Evolutionary conservation across 495 filamentous ascomycete species (phyloP).

Genomic region (Hyaloscypha bicolor): DNA sequence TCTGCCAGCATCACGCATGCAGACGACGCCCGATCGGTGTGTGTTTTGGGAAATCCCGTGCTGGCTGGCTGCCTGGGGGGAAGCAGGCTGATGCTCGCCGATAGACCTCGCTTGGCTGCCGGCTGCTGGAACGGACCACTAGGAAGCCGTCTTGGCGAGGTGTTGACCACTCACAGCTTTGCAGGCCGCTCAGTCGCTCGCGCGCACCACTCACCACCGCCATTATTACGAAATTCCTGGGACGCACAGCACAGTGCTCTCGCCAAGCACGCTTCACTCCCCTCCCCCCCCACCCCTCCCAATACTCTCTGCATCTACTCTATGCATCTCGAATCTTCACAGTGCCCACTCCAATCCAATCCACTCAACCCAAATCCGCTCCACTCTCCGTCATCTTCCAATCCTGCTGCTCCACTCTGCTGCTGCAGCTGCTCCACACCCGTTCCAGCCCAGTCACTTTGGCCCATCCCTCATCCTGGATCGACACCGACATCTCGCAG

Average conservation of each 20-base stretch:
- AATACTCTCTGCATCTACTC: too few species aligned
- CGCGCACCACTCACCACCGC: too few species aligned
- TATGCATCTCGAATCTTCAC: too few species aligned
- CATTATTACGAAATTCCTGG: too few species aligned
- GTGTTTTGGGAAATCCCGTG: background rate
- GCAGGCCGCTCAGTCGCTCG: too few species aligned
- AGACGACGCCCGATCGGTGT: constrained; percentile 18
- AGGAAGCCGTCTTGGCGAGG: background rate
- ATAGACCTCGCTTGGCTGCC: background rate
- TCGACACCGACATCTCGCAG: constrained; percentile 18
- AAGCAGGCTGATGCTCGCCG: background rate
- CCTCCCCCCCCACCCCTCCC: too few species aligned
- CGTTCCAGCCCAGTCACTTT: background rate
- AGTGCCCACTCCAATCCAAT: too few species aligned
- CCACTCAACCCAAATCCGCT: background rate
- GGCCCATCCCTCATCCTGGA: background rate
- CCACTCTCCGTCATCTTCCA: constrained; percentile 6
- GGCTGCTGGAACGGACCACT: background rate
- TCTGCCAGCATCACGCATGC: constrained; percentile 2
- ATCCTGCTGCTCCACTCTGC: background rate
- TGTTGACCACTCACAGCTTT: background rate
- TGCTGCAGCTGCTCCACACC: background rate
- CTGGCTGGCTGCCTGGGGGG: constrained; percentile 10
- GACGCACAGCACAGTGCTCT: too few species aligned
- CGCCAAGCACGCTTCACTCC: too few species aligned